These are phyloP conservation scores for Grigorovia jiainica DNA, from an alignment of 805 yeast genomes.

Conservation along the genomic window DNA sequence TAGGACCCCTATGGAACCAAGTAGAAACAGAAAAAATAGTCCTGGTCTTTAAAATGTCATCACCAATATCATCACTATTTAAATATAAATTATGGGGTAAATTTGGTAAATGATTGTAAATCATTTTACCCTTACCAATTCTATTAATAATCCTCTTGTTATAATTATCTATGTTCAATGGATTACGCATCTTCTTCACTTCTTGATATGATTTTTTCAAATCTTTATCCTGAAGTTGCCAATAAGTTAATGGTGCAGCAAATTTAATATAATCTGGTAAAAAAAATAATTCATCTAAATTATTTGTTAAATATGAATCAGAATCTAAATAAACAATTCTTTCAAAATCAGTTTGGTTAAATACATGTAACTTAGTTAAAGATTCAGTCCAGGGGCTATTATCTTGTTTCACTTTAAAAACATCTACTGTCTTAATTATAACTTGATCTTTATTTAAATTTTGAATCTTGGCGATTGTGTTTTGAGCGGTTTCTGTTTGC, in stretches of 20 bases:
- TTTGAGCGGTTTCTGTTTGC: constrained; percentile 10
- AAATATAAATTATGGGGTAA: constrained; percentile 21
- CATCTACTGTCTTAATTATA: constrained; percentile 18
- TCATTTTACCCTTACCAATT: constrained; percentile 15
- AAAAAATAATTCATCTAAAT: constrained; percentile 44
- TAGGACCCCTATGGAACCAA: constrained; percentile 8
- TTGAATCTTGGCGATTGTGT: constrained; percentile 4
- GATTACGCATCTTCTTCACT: constrained; percentile 10
- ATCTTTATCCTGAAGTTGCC: constrained; percentile 27
- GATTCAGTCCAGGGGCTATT: constrained; percentile 40
- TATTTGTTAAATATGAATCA: constrained; percentile 37
- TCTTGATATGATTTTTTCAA: constrained; percentile 14
- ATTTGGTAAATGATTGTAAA: constrained; percentile 35
- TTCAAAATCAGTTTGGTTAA: constrained; percentile 40
- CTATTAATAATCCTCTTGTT: constrained; percentile 15
- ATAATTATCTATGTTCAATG: constrained; percentile 19
- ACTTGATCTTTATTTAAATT: constrained; percentile 17
- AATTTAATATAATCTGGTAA: constrained; percentile 36
- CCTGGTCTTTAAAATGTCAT: constrained; percentile 21
- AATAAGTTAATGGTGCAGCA: constrained; percentile 39
- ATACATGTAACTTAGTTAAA: constrained; percentile 47
- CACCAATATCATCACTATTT: constrained; percentile 20
- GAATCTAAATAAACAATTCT: constrained; percentile 50
- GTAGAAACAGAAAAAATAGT: constrained; percentile 15
- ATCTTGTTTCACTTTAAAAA: constrained; percentile 17